Evolutionary conservation across 305 asterid species (phyloP), one percentile per base, ranked within the genome.

Genomic region (Vinca major): DNA sequence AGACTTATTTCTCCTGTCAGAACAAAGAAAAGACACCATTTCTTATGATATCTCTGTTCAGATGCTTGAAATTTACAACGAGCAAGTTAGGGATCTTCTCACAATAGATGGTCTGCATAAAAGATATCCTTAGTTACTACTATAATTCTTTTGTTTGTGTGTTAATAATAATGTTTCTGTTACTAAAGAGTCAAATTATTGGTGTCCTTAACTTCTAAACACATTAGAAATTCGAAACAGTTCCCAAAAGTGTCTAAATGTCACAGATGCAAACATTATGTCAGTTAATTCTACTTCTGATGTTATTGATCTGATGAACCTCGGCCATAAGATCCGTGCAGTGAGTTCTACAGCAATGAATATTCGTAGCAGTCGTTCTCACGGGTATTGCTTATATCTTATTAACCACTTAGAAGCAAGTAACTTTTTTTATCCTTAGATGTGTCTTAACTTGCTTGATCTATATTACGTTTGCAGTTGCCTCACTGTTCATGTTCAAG

Each of bases 11-110:
- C 62, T 51, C 51, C 84, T 92, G 75, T 84, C 98, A 14, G 89
- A 86, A 68, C 84, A 88, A 80, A 89, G 98, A 73, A 88, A 77
- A 76, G 89, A 89, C 69, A 78, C 79, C 58, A 78, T 81, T 65
- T 68, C 76, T 51, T 92, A 92, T 79, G 90, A 81, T 50, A 79
- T 89, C 70, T 82, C 89, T 7, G 98, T 89, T 76, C 98, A 92
- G 86, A 92, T 92, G 98, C 84, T 92, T 56, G 98, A 92, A 75
- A 92, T 92, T 79, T 92, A 90, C 82, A 90, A 90, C 39, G 96
- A 90, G 85, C 96, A 90, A 86, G 98, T 92, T 55, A 79, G 96
- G 78, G 98, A 92, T 81, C 96, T 92, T 68, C 96, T 92, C 4
- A 77, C 77, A 62, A 73, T 86, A 6, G 95, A 92, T 72, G 98